Evolutionary conservation across 164 flowering plant species (phyloP).

Genomic region (Buxus sempervirens): DNA sequence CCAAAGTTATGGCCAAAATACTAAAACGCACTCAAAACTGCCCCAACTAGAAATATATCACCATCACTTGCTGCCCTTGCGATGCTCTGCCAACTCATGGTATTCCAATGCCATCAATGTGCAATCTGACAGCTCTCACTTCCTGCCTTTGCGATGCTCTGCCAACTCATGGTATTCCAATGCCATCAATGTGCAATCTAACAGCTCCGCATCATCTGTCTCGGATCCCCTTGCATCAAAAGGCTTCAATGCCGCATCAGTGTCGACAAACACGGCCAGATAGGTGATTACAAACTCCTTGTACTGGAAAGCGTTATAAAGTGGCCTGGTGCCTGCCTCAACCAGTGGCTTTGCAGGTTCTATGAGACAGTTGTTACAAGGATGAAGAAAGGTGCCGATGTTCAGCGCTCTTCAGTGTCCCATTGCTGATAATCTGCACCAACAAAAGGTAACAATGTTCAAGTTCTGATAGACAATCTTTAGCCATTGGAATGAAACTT

Average conservation of each 20-base stretch:
- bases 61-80: too few relatives aligned
- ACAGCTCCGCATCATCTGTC: too few relatives aligned
- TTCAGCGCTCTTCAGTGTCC: conserved; percentile 18
- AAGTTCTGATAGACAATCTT: not conserved
- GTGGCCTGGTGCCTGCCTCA: not conserved
- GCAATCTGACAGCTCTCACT: too few relatives aligned
- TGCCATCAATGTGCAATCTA: too few relatives aligned
- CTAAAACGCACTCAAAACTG: too few relatives aligned
- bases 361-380: conserved; percentile 6
- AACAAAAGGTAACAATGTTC: not conserved
- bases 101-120: too few relatives aligned
- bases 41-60: too few relatives aligned
- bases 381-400: conserved; percentile 24
- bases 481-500: not conserved
- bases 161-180: too few relatives aligned
- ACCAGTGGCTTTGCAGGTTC: conserved; percentile 24
- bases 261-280: not conserved
- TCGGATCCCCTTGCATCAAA: too few relatives aligned
- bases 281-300: conserved; percentile 10
- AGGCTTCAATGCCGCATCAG: not conserved
- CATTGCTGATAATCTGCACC: conserved; percentile 28
- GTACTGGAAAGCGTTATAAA: conserved; percentile 13
- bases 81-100: too few relatives aligned
- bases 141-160: too few relatives aligned
- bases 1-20: too few relatives aligned